A percentile compares a stretch with the other conserved stretches of the same genome.
Evolutionary conservation across 306 rosid genomes (phyloP).

Genomic region (Elaeagnus macrophylla): DNA sequence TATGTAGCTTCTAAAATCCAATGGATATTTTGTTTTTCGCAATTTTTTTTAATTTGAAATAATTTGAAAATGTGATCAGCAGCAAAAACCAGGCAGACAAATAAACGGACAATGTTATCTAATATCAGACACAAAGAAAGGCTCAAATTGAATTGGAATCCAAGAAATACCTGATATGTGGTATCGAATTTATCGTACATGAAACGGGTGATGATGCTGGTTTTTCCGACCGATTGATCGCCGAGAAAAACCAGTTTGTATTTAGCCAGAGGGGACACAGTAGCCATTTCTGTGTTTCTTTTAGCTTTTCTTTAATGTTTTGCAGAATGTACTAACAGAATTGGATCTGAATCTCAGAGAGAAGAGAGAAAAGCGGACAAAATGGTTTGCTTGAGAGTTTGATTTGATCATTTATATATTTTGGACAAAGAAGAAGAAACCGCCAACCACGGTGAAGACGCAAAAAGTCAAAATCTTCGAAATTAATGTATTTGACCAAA

Average conservation of each 20-base stretch:
- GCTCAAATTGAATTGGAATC: background rate
- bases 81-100: too few relatives aligned
- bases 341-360: slow-evolving; percentile 41
- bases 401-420: slow-evolving; percentile 23
- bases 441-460: slow-evolving; percentile 50
- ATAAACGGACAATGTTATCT: too few relatives aligned
- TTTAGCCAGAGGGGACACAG: slow-evolving; percentile 92
- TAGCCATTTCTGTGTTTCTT: slow-evolving; percentile 41
- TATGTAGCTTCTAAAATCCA: too few relatives aligned
- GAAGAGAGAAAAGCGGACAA: background rate
- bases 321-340: background rate
- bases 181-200: slow-evolving; percentile 96
- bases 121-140: background rate
- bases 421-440: slow-evolving; percentile 30
- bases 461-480: slow-evolving; percentile 12
- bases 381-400: slow-evolving; percentile 9
- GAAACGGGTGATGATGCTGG: slow-evolving; percentile 94
- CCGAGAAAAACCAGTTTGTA: slow-evolving; percentile 84
- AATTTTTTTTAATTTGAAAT: too few relatives aligned
- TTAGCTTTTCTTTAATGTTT: background rate
- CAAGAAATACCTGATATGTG: slow-evolving; percentile 67
- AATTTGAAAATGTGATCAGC: too few relatives aligned
- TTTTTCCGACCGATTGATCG: slow-evolving; percentile 90
- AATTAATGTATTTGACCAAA: background rate
- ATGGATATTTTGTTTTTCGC: too few relatives aligned